These are phyloP conservation scores for Bolboschoenus planiculmis DNA, from an alignment of 176 grass and related monocot genomes.

Conservation along the genomic window DNA sequence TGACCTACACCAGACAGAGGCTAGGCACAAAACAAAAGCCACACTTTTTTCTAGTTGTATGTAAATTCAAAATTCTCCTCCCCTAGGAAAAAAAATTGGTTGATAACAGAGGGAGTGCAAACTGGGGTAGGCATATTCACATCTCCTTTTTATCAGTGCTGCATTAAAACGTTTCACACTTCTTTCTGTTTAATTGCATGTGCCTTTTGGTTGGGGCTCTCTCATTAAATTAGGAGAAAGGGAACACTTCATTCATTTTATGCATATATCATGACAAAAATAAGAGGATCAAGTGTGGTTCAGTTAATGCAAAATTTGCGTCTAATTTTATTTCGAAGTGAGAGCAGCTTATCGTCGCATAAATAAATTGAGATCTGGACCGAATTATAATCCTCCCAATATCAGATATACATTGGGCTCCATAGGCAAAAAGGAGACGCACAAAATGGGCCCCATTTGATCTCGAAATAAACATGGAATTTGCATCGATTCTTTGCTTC, in stretches of 20 bases:
- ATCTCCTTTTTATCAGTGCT: background rate
- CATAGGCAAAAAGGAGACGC: background rate
- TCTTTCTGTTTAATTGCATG: background rate
- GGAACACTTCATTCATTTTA: background rate
- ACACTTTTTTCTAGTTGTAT: background rate
- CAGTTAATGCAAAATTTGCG: background rate
- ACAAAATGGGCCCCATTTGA: too few relatives aligned
- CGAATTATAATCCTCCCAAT: background rate
- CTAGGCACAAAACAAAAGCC: background rate
- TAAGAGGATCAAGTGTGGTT: background rate
- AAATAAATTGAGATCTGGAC: background rate
- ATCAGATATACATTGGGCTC: background rate
- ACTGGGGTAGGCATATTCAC: background rate
- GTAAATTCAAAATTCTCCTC: background rate
- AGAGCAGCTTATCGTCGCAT: background rate
- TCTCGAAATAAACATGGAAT: background rate
- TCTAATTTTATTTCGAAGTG: background rate
- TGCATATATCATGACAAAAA: background rate
- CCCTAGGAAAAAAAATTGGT: background rate
- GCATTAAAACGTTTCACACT: slow-evolving; percentile 6
- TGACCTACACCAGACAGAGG: background rate
- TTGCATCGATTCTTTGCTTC: background rate
- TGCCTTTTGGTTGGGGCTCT: background rate
- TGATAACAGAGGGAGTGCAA: background rate
- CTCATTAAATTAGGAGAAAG: background rate